Conservation (phyloP, 176 grass and related monocot species). For the Bolboschoenus planiculmis region DNA sequence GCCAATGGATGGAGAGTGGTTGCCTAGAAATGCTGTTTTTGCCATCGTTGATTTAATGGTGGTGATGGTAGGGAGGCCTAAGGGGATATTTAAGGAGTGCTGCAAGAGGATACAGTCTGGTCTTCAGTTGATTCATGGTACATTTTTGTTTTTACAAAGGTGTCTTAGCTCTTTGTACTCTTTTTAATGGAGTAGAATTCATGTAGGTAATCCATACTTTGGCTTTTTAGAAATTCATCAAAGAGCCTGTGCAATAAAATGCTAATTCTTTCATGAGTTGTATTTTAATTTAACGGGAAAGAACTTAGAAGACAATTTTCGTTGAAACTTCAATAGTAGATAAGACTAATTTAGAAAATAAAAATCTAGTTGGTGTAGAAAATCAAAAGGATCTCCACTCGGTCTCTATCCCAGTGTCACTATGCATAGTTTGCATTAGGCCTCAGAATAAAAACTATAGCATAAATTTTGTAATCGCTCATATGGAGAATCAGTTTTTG, state of each 20-base stretch:
- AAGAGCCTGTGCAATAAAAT: background rate
- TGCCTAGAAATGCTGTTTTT: slow-evolving; percentile 72
- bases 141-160: slow-evolving; percentile 13
- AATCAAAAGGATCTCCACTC: background rate
- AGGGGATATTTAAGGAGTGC: slow-evolving; percentile 92
- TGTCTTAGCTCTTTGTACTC: slow-evolving; percentile 2
- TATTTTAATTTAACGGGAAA: background rate
- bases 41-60: slow-evolving; percentile 93
- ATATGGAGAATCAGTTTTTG: background rate
- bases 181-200: background rate
- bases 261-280: background rate
- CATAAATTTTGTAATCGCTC: background rate
- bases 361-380: background rate
- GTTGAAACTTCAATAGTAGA: background rate
- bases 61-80: slow-evolving; percentile 77
- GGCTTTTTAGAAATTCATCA: slow-evolving; percentile 4
- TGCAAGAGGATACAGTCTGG: slow-evolving; percentile 88
- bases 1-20: slow-evolving; percentile 93
- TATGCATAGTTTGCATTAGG: too few species aligned
- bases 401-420: background rate
- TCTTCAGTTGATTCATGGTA: slow-evolving; percentile 69
- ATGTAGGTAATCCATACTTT: background rate
- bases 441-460: background rate
- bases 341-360: background rate
- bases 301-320: background rate